Conservation (phyloP, 257 asterid species). For the Ajuga chamaepitys region DNA sequence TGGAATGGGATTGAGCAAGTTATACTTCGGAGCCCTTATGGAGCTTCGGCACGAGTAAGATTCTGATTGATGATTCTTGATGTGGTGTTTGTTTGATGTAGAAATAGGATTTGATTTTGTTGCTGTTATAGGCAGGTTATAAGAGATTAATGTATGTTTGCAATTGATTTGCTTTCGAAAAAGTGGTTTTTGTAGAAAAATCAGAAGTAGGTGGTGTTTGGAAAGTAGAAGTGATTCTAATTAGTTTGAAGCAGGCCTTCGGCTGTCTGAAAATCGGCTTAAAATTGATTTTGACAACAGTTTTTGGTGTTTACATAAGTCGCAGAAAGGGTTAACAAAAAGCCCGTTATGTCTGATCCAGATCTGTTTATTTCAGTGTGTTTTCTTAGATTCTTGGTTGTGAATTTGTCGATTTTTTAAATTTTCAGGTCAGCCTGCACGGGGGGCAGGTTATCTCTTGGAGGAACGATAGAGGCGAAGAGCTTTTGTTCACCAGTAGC, state of each 20-base stretch:
- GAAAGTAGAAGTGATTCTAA: too few relatives aligned
- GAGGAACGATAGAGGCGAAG: slow-evolving; percentile 91
- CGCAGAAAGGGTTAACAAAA: too few relatives aligned
- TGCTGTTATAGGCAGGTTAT: neutral
- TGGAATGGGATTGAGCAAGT: slow-evolving; percentile 90
- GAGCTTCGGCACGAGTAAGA: slow-evolving; percentile 83
- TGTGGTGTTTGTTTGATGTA: neutral
- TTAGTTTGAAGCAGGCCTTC: too few relatives aligned
- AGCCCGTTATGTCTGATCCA: too few relatives aligned
- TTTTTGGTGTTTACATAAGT: too few relatives aligned
- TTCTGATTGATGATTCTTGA: slow-evolving; percentile 13
- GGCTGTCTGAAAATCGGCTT: too few relatives aligned
- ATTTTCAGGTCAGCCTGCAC: slow-evolving; percentile 68
- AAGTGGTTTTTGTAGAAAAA: neutral
- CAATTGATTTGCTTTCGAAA: too few relatives aligned
- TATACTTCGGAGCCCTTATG: slow-evolving; percentile 67
- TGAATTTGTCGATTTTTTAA: slow-evolving; percentile 3
- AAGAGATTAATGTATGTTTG: neutral
- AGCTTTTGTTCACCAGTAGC: slow-evolving; percentile 77
- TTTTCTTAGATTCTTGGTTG: slow-evolving; percentile 7
- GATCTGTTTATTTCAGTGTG: slow-evolving; percentile 9
- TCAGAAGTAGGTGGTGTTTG: too few relatives aligned
- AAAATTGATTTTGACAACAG: too few relatives aligned
- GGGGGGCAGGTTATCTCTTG: slow-evolving; percentile 94
- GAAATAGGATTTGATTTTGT: neutral